phyloP scores from a whole-genome alignment of 2,329 filamentous ascomycete genomes.

The Fusarium nisikadoi region DNA sequence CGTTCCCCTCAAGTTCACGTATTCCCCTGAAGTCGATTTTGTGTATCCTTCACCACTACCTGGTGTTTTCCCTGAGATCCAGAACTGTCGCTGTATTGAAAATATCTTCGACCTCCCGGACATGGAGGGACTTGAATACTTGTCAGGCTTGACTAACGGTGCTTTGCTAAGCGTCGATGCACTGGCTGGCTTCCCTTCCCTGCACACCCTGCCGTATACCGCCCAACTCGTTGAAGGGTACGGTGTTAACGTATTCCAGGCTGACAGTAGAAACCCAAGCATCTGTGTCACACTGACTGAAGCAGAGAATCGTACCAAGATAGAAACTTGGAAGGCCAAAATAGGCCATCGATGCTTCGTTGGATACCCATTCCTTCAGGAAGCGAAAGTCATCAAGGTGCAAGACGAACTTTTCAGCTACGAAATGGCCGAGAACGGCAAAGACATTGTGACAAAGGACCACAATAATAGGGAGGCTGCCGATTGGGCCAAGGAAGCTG shows the following conservation, averaged over 20 bases:
- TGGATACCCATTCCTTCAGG: conserved; percentile 94
- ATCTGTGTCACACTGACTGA: conserved; percentile 89
- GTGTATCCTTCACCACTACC: conserved; percentile 88
- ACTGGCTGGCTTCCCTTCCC: conserved; percentile 91
- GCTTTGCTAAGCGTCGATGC: conserved; percentile 84
- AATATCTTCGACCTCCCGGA: conserved; percentile 96
- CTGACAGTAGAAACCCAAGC: conserved; percentile 95
- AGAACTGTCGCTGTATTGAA: conserved; percentile 88
- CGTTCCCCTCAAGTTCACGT: conserved; percentile 92
- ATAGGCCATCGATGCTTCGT: conserved; percentile 89
- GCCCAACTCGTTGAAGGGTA: conserved; percentile 78
- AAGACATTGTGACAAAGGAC: conserved; percentile 73
- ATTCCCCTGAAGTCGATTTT: conserved; percentile 80
- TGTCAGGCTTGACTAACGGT: conserved; percentile 84
- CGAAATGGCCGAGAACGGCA: conserved; percentile 72
- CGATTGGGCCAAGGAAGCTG: conserved; percentile 85
- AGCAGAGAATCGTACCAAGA: conserved; percentile 75
- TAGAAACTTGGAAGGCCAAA: conserved; percentile 78
- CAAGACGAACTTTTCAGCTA: conserved; percentile 96
- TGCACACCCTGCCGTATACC: conserved; percentile 86
- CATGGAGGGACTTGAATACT: conserved; percentile 87
- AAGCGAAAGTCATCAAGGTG: conserved; percentile 88
- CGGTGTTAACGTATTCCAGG: conserved; percentile 93
- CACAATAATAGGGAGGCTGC: conserved; percentile 82
- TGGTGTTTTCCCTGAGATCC: conserved; percentile 89